These are phyloP conservation scores for Diplotaxis tenuifolia DNA, from an alignment of 345 rosid species.

Conservation along the genomic window DNA sequence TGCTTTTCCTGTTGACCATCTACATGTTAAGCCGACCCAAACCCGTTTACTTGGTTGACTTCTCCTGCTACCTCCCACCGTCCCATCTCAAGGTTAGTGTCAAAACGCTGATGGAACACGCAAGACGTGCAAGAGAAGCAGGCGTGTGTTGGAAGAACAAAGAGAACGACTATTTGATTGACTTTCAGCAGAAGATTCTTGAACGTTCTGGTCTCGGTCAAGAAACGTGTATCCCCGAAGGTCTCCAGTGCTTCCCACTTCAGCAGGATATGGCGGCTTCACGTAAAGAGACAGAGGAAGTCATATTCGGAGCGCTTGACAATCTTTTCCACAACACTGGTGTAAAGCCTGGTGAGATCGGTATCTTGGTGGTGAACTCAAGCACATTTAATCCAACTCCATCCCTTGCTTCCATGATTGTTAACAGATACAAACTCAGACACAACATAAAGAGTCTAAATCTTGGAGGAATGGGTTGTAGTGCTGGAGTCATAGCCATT, in stretches of 20 bases:
- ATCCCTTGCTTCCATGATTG: slow-evolving; percentile 46
- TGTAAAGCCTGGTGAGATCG: slow-evolving; percentile 67
- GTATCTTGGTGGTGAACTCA: slow-evolving; percentile 45
- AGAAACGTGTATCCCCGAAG: slow-evolving; percentile 77
- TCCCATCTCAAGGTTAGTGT: slow-evolving; percentile 50
- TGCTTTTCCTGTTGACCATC: slow-evolving; percentile 55
- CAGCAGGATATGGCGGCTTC: slow-evolving; percentile 81
- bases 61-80: slow-evolving; percentile 81
- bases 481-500: slow-evolving; percentile 52
- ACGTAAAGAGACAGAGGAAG: slow-evolving; percentile 84
- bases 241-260: slow-evolving; percentile 73
- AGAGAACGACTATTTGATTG: slow-evolving; percentile 59
- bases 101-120: slow-evolving; percentile 69
- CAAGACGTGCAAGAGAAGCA: slow-evolving; percentile 69
- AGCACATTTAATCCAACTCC: slow-evolving; percentile 44
- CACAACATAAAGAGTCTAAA: slow-evolving; percentile 44
- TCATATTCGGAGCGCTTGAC: slow-evolving; percentile 86
- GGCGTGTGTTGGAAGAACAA: slow-evolving; percentile 62
- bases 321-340: slow-evolving; percentile 66
- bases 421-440: slow-evolving; percentile 49
- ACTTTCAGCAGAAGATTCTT: slow-evolving; percentile 72
- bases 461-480: slow-evolving; percentile 64
- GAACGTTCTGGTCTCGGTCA: slow-evolving; percentile 92
- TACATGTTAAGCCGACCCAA: slow-evolving; percentile 72
- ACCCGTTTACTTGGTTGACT: slow-evolving; percentile 60